A percentile compares a stretch with the other conserved stretches of the same genome.
Evolutionary conservation across 139 green algal genomes (phyloP).

Genomic region (Auxenochlorella pyrenoidosa): DNA sequence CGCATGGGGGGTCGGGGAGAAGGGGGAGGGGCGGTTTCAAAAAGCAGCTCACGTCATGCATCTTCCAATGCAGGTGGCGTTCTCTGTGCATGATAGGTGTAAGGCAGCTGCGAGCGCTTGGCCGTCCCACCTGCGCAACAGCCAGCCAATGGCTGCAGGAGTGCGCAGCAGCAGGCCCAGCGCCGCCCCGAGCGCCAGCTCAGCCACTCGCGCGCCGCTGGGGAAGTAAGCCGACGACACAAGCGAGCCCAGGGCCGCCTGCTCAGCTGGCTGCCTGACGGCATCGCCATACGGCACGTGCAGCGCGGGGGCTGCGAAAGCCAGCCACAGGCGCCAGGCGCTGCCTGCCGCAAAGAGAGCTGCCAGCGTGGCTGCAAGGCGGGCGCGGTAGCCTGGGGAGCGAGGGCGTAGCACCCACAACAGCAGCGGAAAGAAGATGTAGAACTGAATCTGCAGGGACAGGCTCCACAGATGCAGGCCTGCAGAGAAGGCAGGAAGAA

Average conservation of each 20-base stretch:
- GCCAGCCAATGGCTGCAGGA: not conserved
- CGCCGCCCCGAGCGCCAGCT: conserved; percentile 8
- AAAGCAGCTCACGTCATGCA: too few species aligned
- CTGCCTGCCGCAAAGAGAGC: not conserved
- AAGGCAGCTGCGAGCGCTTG: not conserved
- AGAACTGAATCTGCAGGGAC: not conserved
- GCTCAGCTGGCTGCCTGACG: not conserved
- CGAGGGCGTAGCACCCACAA: not conserved
- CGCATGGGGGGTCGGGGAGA: not conserved
- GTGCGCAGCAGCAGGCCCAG: conserved; percentile 31
- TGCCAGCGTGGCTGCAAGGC: not conserved
- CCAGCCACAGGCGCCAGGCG: not conserved
- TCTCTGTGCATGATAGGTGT: too few species aligned
- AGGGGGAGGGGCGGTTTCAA: not conserved
- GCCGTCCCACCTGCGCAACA: not conserved
- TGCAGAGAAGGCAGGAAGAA: not conserved
- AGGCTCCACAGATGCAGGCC: conserved; percentile 7
- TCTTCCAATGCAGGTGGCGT: too few species aligned
- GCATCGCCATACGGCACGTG: not conserved
- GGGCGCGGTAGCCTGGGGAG: conserved; percentile 2
- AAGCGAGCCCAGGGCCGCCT: not conserved
- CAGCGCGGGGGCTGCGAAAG: not conserved
- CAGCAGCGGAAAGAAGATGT: not conserved
- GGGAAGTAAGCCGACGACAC: not conserved
- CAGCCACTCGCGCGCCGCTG: not conserved